phyloP scores from a whole-genome alignment of 1,139 yeast species.

The Geotrichum reessii region DNA sequence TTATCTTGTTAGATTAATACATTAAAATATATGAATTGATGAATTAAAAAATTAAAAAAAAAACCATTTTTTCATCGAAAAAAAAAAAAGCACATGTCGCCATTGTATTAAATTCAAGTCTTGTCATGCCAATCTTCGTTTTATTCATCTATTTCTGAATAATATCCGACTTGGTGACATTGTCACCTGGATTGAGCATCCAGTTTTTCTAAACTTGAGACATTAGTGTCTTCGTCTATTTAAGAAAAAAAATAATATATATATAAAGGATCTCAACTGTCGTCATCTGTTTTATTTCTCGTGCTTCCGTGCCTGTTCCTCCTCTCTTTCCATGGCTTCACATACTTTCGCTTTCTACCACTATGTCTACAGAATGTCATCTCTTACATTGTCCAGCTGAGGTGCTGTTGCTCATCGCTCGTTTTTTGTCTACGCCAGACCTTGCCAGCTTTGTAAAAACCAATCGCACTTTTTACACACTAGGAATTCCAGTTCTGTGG shows the following conservation, averaged over 20 bases:
- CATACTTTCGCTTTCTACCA: background rate
- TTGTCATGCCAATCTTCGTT: background rate
- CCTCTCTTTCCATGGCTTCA: background rate
- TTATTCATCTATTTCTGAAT: background rate
- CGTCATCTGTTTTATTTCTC: background rate
- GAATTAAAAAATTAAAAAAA: background rate
- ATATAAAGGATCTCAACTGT: background rate
- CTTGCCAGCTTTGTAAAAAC: constrained; percentile 1
- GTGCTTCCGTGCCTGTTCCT: background rate
- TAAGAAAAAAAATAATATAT: background rate
- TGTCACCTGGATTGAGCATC: background rate
- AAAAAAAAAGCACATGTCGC: background rate
- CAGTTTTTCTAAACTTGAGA: background rate
- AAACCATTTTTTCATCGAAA: background rate
- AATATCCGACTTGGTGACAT: background rate
- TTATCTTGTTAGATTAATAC: too few relatives aligned
- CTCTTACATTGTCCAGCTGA: constrained; percentile 5
- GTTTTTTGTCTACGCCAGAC: constrained; percentile 2
- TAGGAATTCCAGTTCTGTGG: constrained; percentile 7
- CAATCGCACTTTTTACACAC: background rate
- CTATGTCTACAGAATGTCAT: background rate
- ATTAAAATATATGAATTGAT: too few relatives aligned
- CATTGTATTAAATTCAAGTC: background rate
- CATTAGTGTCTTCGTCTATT: background rate
- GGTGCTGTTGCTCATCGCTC: constrained; percentile 4